Evolutionary conservation across 805 yeast species (phyloP).

Genomic region (Candida verbasci): DNA sequence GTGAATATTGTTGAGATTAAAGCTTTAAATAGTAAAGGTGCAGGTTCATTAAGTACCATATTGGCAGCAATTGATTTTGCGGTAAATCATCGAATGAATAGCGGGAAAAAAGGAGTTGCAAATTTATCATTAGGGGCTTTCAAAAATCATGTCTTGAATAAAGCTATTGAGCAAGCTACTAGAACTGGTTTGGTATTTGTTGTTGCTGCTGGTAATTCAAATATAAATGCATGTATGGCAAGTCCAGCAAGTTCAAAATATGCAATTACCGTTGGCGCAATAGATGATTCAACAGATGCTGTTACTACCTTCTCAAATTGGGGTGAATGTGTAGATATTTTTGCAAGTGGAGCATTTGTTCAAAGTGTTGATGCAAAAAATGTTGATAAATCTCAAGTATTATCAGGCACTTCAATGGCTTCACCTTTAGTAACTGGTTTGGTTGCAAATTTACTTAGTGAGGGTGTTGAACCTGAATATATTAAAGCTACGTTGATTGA

Average conservation of each 20-base stretch:
- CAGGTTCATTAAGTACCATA: constrained; percentile 65
- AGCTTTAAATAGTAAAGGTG: constrained; percentile 63
- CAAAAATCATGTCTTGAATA: constrained; percentile 60
- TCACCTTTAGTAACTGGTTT: constrained; percentile 72
- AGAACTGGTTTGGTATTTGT: constrained; percentile 68
- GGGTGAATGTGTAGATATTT: constrained; percentile 87
- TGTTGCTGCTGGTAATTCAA: constrained; percentile 85
- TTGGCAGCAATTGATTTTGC: constrained; percentile 65
- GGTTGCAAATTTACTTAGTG: constrained; percentile 49
- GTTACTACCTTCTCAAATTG: constrained; percentile 83
- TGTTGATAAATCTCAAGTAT: constrained; percentile 20
- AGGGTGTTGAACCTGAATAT: constrained; percentile 42
- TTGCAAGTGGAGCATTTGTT: constrained; percentile 76
- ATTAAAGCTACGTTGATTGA: constrained; percentile 41
- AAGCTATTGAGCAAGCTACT: constrained; percentile 72
- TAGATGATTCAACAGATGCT: constrained; percentile 66
- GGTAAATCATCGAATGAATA: constrained; percentile 48
- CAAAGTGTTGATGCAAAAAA: constrained; percentile 31
- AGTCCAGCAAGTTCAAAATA: constrained; percentile 78
- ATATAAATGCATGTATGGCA: constrained; percentile 71
- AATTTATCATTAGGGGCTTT: constrained; percentile 80
- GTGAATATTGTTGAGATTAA: constrained; percentile 67
- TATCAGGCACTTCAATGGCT: constrained; percentile 82
- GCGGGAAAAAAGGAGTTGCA: constrained; percentile 50
- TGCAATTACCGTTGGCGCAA: constrained; percentile 84